These are phyloP conservation scores for Aspergillus clavatus DNA, from an alignment of 2,329 filamentous ascomycete genomes.

Conservation along the genomic window DNA sequence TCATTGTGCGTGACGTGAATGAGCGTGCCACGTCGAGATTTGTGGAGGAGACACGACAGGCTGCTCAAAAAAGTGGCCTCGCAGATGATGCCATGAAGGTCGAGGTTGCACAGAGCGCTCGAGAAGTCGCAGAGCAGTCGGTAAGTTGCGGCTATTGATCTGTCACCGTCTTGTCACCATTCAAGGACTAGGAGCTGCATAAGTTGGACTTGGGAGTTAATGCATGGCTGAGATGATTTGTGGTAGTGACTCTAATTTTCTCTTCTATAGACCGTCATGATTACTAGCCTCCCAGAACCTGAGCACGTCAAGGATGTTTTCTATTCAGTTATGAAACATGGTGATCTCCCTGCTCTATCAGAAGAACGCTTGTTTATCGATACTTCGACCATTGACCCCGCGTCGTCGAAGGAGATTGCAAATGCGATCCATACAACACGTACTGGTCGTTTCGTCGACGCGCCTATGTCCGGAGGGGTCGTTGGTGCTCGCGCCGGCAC, in stretches of 20 bases:
- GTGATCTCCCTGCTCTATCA: constrained; percentile 46
- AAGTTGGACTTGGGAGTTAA: neutral
- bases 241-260: constrained; percentile 7
- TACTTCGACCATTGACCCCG: constrained; percentile 92
- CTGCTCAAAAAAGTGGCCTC: constrained; percentile 24
- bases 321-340: constrained; percentile 63
- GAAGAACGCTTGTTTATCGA: constrained; percentile 81
- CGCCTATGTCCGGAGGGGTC: constrained; percentile 94
- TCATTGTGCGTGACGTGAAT: constrained; percentile 65
- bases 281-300: constrained; percentile 86
- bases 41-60: constrained; percentile 46
- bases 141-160: constrained; percentile 45
- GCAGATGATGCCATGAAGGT: constrained; percentile 44
- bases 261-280: constrained; percentile 65
- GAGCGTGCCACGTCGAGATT: constrained; percentile 53
- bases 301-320: constrained; percentile 83
- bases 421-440: constrained; percentile 61
- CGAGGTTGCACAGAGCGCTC: constrained; percentile 52
- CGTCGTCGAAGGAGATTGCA: constrained; percentile 74
- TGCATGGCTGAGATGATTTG: neutral
- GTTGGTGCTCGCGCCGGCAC: constrained; percentile 84
- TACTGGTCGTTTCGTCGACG: constrained; percentile 79
- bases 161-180: neutral
- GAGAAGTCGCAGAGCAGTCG: constrained; percentile 62
- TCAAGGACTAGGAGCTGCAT: neutral